Evolutionary conservation across 805 yeast species (phyloP), one percentile per base, ranked within the genome.

Genomic region (Sugiyamaella smithiae): DNA sequence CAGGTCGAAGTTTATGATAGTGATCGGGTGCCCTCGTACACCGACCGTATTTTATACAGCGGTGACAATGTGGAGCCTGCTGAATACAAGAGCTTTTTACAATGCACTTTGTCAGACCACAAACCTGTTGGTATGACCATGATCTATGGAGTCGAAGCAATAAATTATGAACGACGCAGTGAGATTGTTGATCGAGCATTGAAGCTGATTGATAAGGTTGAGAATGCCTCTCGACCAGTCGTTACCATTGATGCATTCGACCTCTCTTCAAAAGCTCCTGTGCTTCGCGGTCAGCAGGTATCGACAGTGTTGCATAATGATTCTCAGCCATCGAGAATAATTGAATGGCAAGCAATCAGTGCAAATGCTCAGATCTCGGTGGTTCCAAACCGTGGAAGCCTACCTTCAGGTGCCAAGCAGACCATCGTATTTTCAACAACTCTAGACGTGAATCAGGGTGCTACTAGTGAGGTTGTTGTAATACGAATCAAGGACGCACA

Each of bases 1-100:
- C 53, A 64, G 1, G 45, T 56, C 26, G 35, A 42, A 26, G 52
- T 57, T 32, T 51, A 53, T 22, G 59, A 55, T 49, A n/a, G 20
- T 6, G 49, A 38, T 40, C 42, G 85, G 42, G 62, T 67, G 5
- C 85, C 86, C 0, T 76, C 84, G 0, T 81, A 80, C 58, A 80
- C 85, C 0, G 86, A 81, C 52, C 68, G 86, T 26, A 71, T 81
- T 2, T 57, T 80, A 17, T 73, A 66, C 58, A 62, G 16, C 29
- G 52, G 41, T 23, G 51, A 42, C 40, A 50, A 43, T 20, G 40
- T 33, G 43, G 19, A 43, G 56, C 26, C 52, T 32, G 44, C 56
- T 2, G 60, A 57, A 6, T 70, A 68, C 45, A 51, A 40, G 8
- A 38, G 62, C 7, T 41, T 55, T 23, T 51, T 53, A 16, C 61